These are phyloP conservation scores for Colletotrichum karsti DNA, from an alignment of 2,329 filamentous ascomycete species.

Conservation along the genomic window DNA sequence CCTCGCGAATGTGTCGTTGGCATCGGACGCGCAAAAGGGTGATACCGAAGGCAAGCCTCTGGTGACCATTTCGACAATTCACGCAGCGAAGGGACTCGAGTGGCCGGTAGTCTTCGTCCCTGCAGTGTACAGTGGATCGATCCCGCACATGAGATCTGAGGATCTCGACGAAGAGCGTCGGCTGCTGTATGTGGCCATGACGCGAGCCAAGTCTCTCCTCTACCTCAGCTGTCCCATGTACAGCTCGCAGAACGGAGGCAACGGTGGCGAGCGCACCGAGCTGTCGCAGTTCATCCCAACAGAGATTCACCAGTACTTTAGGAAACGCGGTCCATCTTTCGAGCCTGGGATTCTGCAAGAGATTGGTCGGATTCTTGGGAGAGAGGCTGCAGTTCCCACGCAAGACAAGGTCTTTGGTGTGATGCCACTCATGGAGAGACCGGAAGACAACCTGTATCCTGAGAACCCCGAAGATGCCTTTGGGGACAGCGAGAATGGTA, in stretches of 20 bases:
- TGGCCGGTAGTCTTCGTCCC: conserved; percentile 97
- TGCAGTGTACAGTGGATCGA: conserved; percentile 87
- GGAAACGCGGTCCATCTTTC: conserved; percentile 75
- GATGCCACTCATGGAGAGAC: conserved; percentile 61
- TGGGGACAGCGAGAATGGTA: not conserved
- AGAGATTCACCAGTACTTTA: conserved; percentile 45
- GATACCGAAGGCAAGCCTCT: conserved; percentile 66
- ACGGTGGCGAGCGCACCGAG: conserved; percentile 58
- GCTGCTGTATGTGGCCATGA: conserved; percentile 96
- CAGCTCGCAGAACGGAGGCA: conserved; percentile 64
- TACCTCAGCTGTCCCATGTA: conserved; percentile 85
- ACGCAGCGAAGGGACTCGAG: conserved; percentile 94
- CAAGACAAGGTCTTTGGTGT: conserved; percentile 61
- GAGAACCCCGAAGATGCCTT: conserved; percentile 37
- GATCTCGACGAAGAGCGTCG: conserved; percentile 88
- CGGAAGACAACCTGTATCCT: conserved; percentile 76
- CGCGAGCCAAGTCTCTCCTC: conserved; percentile 83
- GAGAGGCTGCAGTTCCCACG: conserved; percentile 60
- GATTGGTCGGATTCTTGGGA: conserved; percentile 76
- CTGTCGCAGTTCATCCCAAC: conserved; percentile 78
- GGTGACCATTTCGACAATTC: conserved; percentile 94
- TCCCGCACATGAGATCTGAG: conserved; percentile 87
- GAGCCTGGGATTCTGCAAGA: conserved; percentile 68
- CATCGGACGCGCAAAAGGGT: conserved; percentile 73
- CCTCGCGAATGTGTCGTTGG: conserved; percentile 89